Base-by-base conservation (phyloP, 108 stramenopile genomes). In the Epithemia pelagica region DNA sequence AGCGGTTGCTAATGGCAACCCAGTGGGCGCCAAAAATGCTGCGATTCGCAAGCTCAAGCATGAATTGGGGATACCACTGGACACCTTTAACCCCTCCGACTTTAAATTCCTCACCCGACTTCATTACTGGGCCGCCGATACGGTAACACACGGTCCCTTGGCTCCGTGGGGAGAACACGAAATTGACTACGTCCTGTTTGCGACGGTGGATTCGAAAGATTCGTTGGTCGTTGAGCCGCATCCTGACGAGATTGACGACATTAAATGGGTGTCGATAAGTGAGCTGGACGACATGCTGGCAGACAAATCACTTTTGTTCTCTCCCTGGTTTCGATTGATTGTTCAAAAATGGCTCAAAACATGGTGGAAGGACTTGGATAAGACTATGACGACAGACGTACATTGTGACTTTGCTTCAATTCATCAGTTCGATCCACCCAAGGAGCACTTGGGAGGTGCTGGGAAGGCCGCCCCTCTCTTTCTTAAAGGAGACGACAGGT, bases 81-180 rank as follows among this genome's bases (percentile, higher is more conserved):
- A 67, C 1, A 61, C 94, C 58, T 70, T 97, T 31, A 66, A 76
- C 3, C 32, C 89, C 2, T 73, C 74, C 5, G 73, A 85, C 27
- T 97, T 99, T 80, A 94, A 96, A 70, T 99, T 96, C 70, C 66
- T 98, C 60, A 99, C 99, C 0, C 87, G 98, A 32, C 75, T 99
- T 52, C 99, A 99, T 78, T 99, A 99, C 74, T 95, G 90, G 91
- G 96, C 96, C 18, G 88, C 91, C 26, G 96, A 96, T 75, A 88
- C 89, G 0, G 76, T 94, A 0, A 95, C 96, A 8, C 92, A 95
- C 70, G 96, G 96, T 30, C 51, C 68, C 0, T 71, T 85, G 64
- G 80, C 85, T 58, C 91, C 91, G 0, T 99, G 99, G 99, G 97
- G 99, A 32, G 99, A 99, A 60, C 98, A 99, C 67, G 99, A 99